Evolutionary conservation across 177 flowering plant genomes (phyloP).

Genomic region (Vitis hybrid): DNA sequence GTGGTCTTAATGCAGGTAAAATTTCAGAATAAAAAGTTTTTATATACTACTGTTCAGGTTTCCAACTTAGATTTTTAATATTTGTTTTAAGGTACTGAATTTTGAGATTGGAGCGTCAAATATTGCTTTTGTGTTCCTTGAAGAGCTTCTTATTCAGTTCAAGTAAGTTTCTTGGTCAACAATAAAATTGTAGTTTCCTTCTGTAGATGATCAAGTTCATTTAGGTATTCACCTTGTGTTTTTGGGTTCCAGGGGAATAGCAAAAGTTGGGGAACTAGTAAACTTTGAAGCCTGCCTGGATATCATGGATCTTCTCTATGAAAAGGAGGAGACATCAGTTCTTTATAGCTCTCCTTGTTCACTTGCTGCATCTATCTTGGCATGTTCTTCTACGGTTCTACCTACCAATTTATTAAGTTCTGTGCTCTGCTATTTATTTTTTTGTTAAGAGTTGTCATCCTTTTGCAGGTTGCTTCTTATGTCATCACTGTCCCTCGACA

Average conservation of each 20-base stretch:
- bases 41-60: conserved; percentile 4
- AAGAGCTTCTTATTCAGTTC: conserved; percentile 58
- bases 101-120: conserved; percentile 66
- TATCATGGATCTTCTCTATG: conserved; percentile 84
- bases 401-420: background rate
- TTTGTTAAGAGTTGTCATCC: background rate
- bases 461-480: conserved; percentile 63
- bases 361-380: conserved; percentile 78
- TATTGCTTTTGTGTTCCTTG: conserved; percentile 51
- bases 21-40: background rate
- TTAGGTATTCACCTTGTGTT: background rate
- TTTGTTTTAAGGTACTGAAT: conserved; percentile 44
- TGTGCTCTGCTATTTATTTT: background rate
- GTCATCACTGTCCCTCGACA: conserved; percentile 67
- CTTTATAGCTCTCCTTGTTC: conserved; percentile 46
- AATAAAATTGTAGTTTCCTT: background rate
- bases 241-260: conserved; percentile 40
- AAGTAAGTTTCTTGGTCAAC: conserved; percentile 34
- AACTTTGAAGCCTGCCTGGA: conserved; percentile 70
- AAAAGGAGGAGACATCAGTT: conserved; percentile 49
- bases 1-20: conserved; percentile 72
- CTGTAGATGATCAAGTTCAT: background rate
- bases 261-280: conserved; percentile 61
- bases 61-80: conserved; percentile 1
- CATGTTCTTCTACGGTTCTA: conserved; percentile 14